Evolutionary conservation across 768 basidiomycete genomes (phyloP).

Genomic region (Suillus decipiens): DNA sequence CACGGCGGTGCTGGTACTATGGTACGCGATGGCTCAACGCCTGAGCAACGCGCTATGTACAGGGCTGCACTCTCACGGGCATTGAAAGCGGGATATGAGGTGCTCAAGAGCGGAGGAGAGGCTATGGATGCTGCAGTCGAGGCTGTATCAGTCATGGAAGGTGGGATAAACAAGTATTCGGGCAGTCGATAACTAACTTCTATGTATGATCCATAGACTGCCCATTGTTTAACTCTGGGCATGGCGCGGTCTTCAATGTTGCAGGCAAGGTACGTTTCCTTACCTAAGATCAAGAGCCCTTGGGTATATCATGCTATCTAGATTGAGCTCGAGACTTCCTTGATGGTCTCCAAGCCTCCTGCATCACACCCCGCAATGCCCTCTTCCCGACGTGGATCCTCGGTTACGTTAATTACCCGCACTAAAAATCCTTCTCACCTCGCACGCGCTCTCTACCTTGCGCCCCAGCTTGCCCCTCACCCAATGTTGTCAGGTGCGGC

Average conservation of each 20-base stretch:
- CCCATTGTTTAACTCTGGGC: slow-evolving; percentile 77
- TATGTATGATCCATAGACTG: slow-evolving; percentile 47
- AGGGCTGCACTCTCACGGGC: slow-evolving; percentile 55
- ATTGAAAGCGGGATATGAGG: slow-evolving; percentile 59
- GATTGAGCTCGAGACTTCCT: slow-evolving; percentile 81
- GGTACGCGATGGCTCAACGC: slow-evolving; percentile 55
- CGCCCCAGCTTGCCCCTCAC: slow-evolving; percentile 64
- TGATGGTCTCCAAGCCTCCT: slow-evolving; percentile 83
- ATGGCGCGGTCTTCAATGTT: slow-evolving; percentile 81
- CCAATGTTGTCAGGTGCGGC: slow-evolving; percentile 67
- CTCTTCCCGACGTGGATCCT: slow-evolving; percentile 58
- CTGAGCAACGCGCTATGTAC: slow-evolving; percentile 60
- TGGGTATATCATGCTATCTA: slow-evolving; percentile 29
- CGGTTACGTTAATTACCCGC: slow-evolving; percentile 64
- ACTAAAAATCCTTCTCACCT: slow-evolving; percentile 75
- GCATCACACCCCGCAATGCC: slow-evolving; percentile 61
- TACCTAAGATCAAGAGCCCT: neutral
- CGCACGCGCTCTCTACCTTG: slow-evolving; percentile 68
- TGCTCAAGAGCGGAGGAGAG: slow-evolving; percentile 69
- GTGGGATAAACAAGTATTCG: slow-evolving; percentile 33
- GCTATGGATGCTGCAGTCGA: slow-evolving; percentile 83
- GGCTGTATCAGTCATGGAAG: slow-evolving; percentile 74
- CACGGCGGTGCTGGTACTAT: slow-evolving; percentile 84
- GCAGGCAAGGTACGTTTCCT: slow-evolving; percentile 64
- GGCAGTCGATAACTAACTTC: neutral